phyloP scores from a whole-genome alignment of 2,329 filamentous ascomycete genomes.

The Camptophora hylomeconis region DNA sequence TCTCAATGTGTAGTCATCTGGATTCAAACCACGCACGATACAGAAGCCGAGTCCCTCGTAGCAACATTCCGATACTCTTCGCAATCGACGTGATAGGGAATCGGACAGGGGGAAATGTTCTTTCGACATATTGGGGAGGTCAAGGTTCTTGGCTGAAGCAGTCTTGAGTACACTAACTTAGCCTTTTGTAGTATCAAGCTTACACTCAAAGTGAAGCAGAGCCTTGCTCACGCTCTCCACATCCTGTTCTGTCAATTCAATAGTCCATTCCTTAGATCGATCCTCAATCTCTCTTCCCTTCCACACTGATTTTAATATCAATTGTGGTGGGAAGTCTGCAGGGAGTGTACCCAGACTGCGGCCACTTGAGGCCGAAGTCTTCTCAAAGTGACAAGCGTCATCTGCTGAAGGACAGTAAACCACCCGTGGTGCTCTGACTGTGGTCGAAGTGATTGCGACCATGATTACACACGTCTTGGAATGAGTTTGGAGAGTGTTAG shows the following conservation, averaged over 20 bases:
- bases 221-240: slow-evolving; percentile 31
- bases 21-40: slow-evolving; percentile 30
- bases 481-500: too few species aligned
- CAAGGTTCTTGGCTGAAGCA: slow-evolving; percentile 18
- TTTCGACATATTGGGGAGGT: slow-evolving; percentile 29
- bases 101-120: slow-evolving; percentile 31
- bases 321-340: slow-evolving; percentile 26
- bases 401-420: too few species aligned
- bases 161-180: slow-evolving; percentile 6
- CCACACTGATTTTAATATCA: slow-evolving; percentile 35
- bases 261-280: slow-evolving; percentile 28
- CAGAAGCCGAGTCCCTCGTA: slow-evolving; percentile 31
- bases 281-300: slow-evolving; percentile 27
- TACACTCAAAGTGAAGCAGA: slow-evolving; percentile 30
- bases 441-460: too few species aligned
- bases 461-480: too few species aligned
- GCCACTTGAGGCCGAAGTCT: too few species aligned
- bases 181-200: neutral
- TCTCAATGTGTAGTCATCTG: slow-evolving; percentile 24
- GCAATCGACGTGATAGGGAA: slow-evolving; percentile 21
- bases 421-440: too few species aligned
- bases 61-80: slow-evolving; percentile 23
- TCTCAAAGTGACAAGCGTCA: too few species aligned
- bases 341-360: too few species aligned
- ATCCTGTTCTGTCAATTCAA: slow-evolving; percentile 24